Evolutionary conservation across 345 rosid species (phyloP).

Genomic region (Hibiscus syriacus): DNA sequence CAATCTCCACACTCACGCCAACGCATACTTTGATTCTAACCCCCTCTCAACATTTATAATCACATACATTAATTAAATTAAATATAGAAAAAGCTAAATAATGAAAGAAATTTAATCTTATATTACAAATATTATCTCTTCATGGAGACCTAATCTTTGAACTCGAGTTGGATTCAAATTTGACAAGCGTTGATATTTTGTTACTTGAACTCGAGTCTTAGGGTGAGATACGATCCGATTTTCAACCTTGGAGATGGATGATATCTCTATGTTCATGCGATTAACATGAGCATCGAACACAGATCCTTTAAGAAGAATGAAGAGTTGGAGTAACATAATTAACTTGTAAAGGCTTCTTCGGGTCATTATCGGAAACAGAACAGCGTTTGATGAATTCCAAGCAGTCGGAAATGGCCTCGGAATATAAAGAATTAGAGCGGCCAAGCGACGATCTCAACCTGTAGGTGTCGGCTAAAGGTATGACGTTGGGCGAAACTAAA

Average conservation of each 20-base stretch:
- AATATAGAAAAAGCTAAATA: no score
- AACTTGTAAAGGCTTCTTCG: slow-evolving; percentile 4
- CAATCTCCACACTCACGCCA: not conserved
- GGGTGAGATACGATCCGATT: no score
- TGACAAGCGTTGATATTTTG: not conserved
- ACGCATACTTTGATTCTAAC: not conserved
- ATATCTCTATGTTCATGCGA: not conserved
- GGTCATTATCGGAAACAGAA: slow-evolving; percentile 38
- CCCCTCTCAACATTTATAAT: not conserved
- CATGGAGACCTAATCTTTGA: not conserved
- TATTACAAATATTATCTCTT: not conserved
- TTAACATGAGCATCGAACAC: not conserved
- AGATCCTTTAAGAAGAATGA: not conserved
- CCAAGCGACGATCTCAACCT: slow-evolving; percentile 22
- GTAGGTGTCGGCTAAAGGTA: not conserved
- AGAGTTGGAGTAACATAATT: not conserved
- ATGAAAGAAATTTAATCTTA: not conserved
- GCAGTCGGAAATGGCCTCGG: slow-evolving; percentile 82
- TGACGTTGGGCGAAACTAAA: not conserved
- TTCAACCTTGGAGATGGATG: no score
- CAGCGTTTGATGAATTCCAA: slow-evolving; percentile 71
- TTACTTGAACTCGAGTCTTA: not conserved
- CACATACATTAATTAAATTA: not conserved
- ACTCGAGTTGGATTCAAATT: not conserved
- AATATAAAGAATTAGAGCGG: slow-evolving; percentile 57